Evolutionary conservation across 2,329 filamentous ascomycete species (phyloP), one percentile per base, ranked within the genome.

Genomic region (Pseudopithomyces chartarum): DNA sequence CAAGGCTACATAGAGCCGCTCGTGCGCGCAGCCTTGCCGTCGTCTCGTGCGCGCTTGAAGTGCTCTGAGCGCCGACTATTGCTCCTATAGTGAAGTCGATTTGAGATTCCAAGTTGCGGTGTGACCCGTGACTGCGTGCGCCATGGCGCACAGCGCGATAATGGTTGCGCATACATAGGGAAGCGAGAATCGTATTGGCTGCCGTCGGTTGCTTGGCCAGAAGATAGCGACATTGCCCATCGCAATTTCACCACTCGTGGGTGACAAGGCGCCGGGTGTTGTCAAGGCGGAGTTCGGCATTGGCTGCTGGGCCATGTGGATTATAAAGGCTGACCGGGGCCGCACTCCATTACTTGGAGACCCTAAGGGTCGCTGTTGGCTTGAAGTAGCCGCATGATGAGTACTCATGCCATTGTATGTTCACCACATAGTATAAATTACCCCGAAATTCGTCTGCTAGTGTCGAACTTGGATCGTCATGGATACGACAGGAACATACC

Each of bases 271-370:
- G 22, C 20, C 39, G 38, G 8, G 23, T n/a, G 48, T n/a, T 34
- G 36, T 42, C 38, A 51, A 51, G 38, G 22, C 48, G 38, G 48
- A 33, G 20, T 29, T 22, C 48, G 38, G 38, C 36, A 51, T 42
- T 51, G 23, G 48, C n/a, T 34, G 38, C 20, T 47, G 29, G 29
- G n/a, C 17, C 2, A 17, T 15, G 45, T 6, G 32, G 22, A 32
- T 47, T 36, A 36, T 19, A 19, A 34, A 47, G 20, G 17, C 29
- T 36, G 45, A n/a, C 38, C 10, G n/a, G 13, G 38, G 38, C n/a
- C 15, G 38, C 38, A 40, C 4, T 10, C 26, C 26, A 8, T 29
- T n/a, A n/a, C n/a, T n/a, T 29, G 26, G 8, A 29, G 26, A 29
- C 26, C 26, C 26, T 29, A 29, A 29, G 26, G 26, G 26, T 29